Evolutionary conservation across 257 asterid genomes (phyloP), one percentile per base, ranked within the genome.

Genomic region (Nicotiana otophora): DNA sequence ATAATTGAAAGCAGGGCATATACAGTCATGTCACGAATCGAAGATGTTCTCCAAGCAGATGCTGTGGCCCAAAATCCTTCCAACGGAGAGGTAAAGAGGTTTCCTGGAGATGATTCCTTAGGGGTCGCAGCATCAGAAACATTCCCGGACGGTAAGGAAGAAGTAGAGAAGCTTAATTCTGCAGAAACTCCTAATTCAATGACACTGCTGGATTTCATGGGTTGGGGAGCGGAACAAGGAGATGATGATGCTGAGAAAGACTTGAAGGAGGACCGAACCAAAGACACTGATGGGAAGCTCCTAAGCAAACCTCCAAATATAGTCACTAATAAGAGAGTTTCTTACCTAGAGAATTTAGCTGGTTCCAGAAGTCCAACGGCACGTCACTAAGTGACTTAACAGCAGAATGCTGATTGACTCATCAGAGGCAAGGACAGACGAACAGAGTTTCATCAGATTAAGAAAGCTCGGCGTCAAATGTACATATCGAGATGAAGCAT

Each of bases 331-430:
- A 92, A 89, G 89, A 92, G 81, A 85, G 42, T 88, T 42, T 91
- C 97, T 67, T 95, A 93, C 89, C 65, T 86, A 76, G 86, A 86
- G 36, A 86, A 80, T 58, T 85, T 93, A 81, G 97, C 94, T 46
- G 97, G 93, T 82, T 57, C 86, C 31, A 91, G 95, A 89, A 95
- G 98, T 89, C 98, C 98, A 23, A 88, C 92, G 5, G 90, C 97
- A 10, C 94, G 98, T 55, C 97, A 92, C 89, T 95, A 86, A 84
- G 53, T 46, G n/a, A 53, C 83, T 61, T 46, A 64, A 81, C 81
- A 34, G 48, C 85, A 66, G 81, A 78, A 42, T 23, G 67, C 64
- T 62, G 34, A 39, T 82, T 68, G 82, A 66, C 77, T 70, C 81
- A 15, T 51, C 80, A 51, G 80, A 75, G 63, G 42, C 80, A 68